Conservation (phyloP, 169 alveolate species). For the Theileria luwenshuni region DNA sequence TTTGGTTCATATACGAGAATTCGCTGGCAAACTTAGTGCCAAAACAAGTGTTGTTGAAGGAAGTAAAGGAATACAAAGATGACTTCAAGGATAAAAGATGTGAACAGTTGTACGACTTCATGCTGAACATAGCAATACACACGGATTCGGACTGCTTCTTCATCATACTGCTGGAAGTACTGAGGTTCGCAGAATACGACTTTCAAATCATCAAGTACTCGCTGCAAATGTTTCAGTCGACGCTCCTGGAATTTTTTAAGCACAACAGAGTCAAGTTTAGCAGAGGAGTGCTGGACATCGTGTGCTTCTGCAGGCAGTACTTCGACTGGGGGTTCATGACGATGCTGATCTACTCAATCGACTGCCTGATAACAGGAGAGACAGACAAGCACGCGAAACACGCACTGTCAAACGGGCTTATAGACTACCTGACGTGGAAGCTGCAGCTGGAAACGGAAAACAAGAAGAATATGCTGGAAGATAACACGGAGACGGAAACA, state of each 20-base stretch:
- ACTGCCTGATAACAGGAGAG: constrained; percentile 34
- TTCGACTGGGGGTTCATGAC: constrained; percentile 73
- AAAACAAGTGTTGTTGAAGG: constrained; percentile 34
- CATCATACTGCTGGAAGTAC: constrained; percentile 43
- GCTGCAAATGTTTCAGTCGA: constrained; percentile 57
- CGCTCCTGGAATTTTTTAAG: constrained; percentile 52
- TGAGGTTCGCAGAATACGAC: constrained; percentile 51
- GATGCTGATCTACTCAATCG: constrained; percentile 57
- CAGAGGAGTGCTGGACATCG: constrained; percentile 63
- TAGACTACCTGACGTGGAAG: constrained; percentile 66
- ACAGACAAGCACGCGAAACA: constrained; percentile 31
- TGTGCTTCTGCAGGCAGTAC: constrained; percentile 63
- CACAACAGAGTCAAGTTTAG: constrained; percentile 51
- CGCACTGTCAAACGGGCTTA: constrained; percentile 52
- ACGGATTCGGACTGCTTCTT: constrained; percentile 56
- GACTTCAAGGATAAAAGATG: constrained; percentile 47
- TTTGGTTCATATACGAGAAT: constrained; percentile 52
- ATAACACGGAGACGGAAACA: constrained; percentile 4
- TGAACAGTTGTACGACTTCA: constrained; percentile 45
- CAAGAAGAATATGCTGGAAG: neutral
- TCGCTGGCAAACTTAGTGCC: constrained; percentile 38
- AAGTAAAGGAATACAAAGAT: constrained; percentile 35
- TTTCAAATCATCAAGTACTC: constrained; percentile 29
- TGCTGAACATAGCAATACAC: constrained; percentile 39
- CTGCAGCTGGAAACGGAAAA: constrained; percentile 10